A percentile compares a stretch with the other conserved stretches of the same genome.
Evolutionary conservation across 2,329 filamentous ascomycete genomes (phyloP).

Genomic region (Alternaria triticimaculans): DNA sequence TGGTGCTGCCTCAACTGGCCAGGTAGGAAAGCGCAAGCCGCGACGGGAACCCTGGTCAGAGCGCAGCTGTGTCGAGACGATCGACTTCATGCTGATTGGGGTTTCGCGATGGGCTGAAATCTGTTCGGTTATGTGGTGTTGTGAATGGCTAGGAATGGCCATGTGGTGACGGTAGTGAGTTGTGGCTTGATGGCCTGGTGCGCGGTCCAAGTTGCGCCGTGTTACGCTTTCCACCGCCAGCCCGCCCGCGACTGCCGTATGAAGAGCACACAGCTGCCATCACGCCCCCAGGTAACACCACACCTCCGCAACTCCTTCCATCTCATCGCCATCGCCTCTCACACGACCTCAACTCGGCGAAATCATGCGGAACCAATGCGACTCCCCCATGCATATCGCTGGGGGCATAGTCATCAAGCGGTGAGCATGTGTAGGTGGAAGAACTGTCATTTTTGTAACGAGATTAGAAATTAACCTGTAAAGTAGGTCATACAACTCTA

Average conservation of each 20-base stretch:
- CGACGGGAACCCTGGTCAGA: not conserved
- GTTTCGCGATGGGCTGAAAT: not conserved
- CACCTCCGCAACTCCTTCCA: not conserved
- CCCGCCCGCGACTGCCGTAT: not conserved
- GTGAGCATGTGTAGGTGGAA: not conserved
- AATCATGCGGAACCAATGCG: not conserved
- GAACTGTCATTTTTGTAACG: not conserved
- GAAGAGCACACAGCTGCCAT: not conserved
- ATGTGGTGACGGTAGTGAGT: not conserved
- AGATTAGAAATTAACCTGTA: constrained; percentile 12
- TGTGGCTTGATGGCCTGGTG: constrained; percentile 1
- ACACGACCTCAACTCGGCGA: not conserved
- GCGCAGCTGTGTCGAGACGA: not conserved
- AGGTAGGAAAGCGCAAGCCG: not conserved
- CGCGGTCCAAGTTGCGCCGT: not conserved
- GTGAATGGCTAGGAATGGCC: not conserved
- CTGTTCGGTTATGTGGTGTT: not conserved
- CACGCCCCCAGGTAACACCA: not conserved
- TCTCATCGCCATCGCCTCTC: not conserved
- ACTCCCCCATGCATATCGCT: fast-evolving
- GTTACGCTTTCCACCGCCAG: not conserved
- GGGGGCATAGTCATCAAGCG: not conserved
- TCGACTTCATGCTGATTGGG: not conserved
- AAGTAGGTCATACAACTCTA: constrained; percentile 1
- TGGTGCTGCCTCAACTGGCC: not conserved